These are phyloP conservation scores for Xerophyta viscosa DNA, from an alignment of 106 monocot species.

Conservation along the genomic window DNA sequence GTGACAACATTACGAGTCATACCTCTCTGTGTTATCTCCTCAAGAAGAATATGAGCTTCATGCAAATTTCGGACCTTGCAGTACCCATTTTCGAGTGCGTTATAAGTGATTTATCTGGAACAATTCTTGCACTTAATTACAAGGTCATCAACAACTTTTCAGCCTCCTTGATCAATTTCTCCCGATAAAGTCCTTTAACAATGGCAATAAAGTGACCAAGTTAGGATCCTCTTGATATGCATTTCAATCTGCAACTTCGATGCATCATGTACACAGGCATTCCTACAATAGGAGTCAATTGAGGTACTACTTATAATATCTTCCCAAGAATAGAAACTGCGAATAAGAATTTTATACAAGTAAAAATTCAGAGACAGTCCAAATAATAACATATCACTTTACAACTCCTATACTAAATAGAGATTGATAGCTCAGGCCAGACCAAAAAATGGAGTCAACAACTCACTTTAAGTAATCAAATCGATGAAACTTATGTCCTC, in stretches of 20 bases:
- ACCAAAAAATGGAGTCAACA: background rate
- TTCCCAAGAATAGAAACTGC: background rate
- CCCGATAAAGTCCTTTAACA: background rate
- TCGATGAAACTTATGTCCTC: too few species aligned
- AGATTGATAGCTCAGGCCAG: background rate
- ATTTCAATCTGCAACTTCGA: background rate
- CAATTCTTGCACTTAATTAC: background rate
- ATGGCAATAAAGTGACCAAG: slow-evolving; percentile 1
- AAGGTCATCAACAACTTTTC: background rate
- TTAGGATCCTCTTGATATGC: background rate
- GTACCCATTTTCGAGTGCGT: background rate
- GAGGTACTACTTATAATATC: background rate
- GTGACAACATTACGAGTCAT: background rate
- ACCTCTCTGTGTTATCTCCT: background rate
- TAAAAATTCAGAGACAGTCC: background rate
- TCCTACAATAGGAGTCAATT: background rate
- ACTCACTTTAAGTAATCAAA: background rate
- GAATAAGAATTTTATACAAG: background rate
- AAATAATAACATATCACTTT: background rate
- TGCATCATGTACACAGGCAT: background rate
- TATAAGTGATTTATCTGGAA: background rate
- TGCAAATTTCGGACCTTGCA: background rate
- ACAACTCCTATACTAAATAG: background rate
- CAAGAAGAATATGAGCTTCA: background rate
- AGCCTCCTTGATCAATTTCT: background rate